These are phyloP conservation scores for Microbotryomycetes sp. DNA, from an alignment of 1,284 basidiomycete genomes.

Conservation along the genomic window DNA sequence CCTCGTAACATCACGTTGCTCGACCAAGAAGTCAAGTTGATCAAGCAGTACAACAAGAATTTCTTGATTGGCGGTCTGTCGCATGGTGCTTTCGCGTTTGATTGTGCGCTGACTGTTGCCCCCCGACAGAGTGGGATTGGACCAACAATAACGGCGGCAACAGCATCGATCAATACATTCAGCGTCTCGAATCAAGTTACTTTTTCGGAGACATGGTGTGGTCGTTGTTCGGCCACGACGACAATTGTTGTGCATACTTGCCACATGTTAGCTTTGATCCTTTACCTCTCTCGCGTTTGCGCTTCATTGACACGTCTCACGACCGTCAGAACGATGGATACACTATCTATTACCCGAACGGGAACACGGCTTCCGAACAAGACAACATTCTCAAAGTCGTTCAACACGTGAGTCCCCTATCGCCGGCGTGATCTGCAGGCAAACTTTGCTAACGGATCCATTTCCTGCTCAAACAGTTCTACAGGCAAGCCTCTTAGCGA, in stretches of 20 bases:
- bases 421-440: not conserved
- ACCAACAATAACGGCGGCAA: constrained; percentile 3
- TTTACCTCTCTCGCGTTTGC: not conserved
- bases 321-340: not conserved
- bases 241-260: constrained; percentile 22
- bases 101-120: not conserved
- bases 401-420: not conserved
- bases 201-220: not conserved
- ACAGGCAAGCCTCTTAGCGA: not conserved
- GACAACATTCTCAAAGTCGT: constrained; percentile 9
- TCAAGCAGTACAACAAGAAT: constrained; percentile 1
- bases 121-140: constrained; percentile 29
- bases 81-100: not conserved
- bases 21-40: constrained; percentile 4
- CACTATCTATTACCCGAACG: constrained; percentile 2
- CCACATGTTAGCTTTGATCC: constrained; percentile 6
- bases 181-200: not conserved
- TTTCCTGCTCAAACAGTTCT: not conserved
- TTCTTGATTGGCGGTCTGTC: constrained; percentile 17
- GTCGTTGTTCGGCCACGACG: constrained; percentile 8
- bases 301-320: not conserved
- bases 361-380: constrained; percentile 7
- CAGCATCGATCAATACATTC: not conserved
- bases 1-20: constrained; percentile 22
- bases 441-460: no score